A percentile compares a stretch with the other conserved stretches of the same genome.
Conservation (phyloP, 495 filamentous ascomycete genomes). For the Alectoria sarmentosa region DNA sequence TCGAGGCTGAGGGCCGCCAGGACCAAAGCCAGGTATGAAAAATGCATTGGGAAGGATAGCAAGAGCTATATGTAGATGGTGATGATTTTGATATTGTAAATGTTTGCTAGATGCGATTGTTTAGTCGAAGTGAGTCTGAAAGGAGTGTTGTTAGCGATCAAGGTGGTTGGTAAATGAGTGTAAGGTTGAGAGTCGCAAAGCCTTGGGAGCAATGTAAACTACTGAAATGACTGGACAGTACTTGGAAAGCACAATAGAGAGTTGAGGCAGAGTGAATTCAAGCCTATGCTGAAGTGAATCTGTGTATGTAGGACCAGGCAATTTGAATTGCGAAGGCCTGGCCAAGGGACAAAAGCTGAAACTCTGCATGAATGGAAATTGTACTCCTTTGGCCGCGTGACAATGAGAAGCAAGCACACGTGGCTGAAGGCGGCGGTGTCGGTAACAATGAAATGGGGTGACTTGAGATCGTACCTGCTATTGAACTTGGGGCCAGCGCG, state of each 20-base stretch:
- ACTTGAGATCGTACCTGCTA: slow-evolving; percentile 11
- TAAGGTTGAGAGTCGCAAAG: not conserved
- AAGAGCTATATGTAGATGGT: slow-evolving; percentile 2
- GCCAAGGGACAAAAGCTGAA: not conserved
- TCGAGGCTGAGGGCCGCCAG: slow-evolving; percentile 26
- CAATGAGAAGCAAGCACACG: not conserved
- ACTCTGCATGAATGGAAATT: not conserved
- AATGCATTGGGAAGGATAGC: slow-evolving; percentile 8
- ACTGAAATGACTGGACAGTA: slow-evolving; percentile 4
- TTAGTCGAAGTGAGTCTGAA: slow-evolving; percentile 9
- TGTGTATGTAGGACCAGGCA: not conserved
- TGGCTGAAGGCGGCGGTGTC: not conserved
- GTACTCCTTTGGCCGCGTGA: not conserved
- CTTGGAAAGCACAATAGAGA: not conserved
- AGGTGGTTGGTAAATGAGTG: not conserved
- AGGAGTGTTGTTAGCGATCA: slow-evolving; percentile 15
- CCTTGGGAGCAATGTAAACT: not conserved
- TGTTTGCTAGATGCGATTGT: slow-evolving; percentile 13
- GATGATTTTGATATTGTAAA: not conserved
- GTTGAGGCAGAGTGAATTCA: not conserved
- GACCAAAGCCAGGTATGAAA: slow-evolving; percentile 21
- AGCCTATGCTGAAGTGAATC: not conserved
- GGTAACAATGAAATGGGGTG: slow-evolving; percentile 8
- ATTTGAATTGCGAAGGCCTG: not conserved
- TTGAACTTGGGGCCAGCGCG: slow-evolving; percentile 9